Evolutionary conservation across 441 rosid genomes (phyloP).

Genomic region (Syzygium syzygioides): DNA sequence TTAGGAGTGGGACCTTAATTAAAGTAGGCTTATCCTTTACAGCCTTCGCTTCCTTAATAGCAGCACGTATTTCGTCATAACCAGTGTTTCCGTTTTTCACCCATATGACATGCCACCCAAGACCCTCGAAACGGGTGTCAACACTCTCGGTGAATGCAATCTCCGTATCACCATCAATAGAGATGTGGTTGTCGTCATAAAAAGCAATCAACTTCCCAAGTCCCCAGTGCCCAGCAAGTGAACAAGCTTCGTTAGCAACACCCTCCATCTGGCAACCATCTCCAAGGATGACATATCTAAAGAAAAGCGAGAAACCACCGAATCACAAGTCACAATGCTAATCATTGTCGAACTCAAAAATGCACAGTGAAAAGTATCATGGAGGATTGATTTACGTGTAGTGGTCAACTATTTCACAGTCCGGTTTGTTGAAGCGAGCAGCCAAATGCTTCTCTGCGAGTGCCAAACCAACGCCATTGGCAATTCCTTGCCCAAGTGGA

Average conservation of each 20-base stretch:
- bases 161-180: conserved; percentile 88
- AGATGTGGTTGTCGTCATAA: conserved; percentile 93
- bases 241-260: conserved; percentile 72
- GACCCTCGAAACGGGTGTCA: conserved; percentile 74
- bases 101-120: conserved; percentile 97
- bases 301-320: not conserved
- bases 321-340: not conserved
- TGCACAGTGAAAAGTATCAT: not conserved
- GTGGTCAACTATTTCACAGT: conserved; percentile 82
- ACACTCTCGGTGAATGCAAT: conserved; percentile 89
- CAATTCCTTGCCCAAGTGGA: conserved; percentile 98
- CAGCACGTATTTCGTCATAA: conserved; percentile 91
- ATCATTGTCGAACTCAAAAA: not conserved
- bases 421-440: conserved; percentile 95
- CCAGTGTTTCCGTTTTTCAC: conserved; percentile 95
- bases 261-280: conserved; percentile 99
- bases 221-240: conserved; percentile 92
- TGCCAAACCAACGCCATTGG: conserved; percentile 99
- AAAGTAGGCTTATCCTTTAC: conserved; percentile 84
- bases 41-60: conserved; percentile 89
- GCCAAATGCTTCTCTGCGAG: conserved; percentile 97
- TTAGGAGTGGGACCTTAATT: conserved; percentile 52
- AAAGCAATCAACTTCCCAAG: conserved; percentile 92
- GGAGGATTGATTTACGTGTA: conserved; percentile 51
- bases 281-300: conserved; percentile 61